Evolutionary conservation across 768 basidiomycete species (phyloP).

Genomic region (Lactarius trivialis): DNA sequence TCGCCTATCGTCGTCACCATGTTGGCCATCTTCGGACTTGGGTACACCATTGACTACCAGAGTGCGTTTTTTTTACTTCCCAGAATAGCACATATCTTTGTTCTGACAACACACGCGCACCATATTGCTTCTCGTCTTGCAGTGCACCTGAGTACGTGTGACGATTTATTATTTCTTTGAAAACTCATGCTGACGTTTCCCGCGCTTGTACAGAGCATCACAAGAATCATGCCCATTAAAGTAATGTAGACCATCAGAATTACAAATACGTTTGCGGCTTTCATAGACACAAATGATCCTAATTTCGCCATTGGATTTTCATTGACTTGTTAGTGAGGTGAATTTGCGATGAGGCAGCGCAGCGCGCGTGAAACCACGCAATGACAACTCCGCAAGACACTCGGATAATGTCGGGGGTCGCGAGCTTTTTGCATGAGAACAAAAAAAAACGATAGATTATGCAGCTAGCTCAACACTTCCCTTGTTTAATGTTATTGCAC

Average conservation of each 20-base stretch:
- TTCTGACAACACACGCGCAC: not conserved
- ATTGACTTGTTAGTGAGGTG: not conserved
- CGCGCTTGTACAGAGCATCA: conserved; percentile 61
- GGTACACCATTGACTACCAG: conserved; percentile 87
- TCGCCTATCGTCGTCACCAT: conserved; percentile 60
- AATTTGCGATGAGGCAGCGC: not conserved
- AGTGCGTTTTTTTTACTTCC: conserved; percentile 54
- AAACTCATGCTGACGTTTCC: not conserved
- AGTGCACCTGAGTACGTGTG: conserved; percentile 80
- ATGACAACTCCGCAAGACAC: not conserved
- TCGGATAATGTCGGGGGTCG: not conserved
- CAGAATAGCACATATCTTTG: no score
- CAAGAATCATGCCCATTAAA: conserved; percentile 84
- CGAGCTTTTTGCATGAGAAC: not conserved
- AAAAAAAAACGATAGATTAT: conserved; percentile 18
- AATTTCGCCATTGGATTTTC: not conserved
- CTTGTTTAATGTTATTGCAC: conserved; percentile 25
- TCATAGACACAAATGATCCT: conserved; percentile 6
- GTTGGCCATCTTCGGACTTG: conserved; percentile 61
- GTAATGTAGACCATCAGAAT: conserved; percentile 4
- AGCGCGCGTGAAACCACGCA: not conserved
- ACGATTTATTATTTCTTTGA: not conserved
- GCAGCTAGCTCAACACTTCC: conserved; percentile 24
- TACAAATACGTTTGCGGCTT: not conserved
- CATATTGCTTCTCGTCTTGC: conserved; percentile 6